These are phyloP conservation scores for Hyphopichia homilentoma DNA, from an alignment of 805 yeast species.

Conservation along the genomic window DNA sequence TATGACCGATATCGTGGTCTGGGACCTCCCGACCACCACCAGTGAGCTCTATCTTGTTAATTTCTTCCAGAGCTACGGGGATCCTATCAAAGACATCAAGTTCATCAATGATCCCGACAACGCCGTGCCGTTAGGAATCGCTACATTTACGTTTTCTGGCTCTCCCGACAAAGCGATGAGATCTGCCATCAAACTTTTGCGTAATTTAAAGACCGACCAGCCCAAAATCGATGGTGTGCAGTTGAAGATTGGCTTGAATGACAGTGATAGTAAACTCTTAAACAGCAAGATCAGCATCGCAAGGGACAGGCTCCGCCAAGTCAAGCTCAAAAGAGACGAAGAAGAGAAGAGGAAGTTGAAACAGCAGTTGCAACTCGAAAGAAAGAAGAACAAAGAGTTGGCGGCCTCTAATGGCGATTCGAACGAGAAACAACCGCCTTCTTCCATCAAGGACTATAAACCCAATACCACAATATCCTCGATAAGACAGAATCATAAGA, in stretches of 20 bases:
- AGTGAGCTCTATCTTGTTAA: constrained; percentile 44
- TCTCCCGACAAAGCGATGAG: constrained; percentile 41
- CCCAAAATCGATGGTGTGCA: constrained; percentile 50
- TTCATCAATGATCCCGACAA: constrained; percentile 66
- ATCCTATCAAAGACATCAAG: constrained; percentile 50
- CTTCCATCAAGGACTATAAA: constrained; percentile 7
- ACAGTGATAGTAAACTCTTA: constrained; percentile 35
- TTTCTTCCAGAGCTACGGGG: constrained; percentile 61
- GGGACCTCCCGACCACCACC: constrained; percentile 59
- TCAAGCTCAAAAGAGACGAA: constrained; percentile 25
- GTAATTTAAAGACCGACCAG: constrained; percentile 20
- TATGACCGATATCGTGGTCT: constrained; percentile 61
- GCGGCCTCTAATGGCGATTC: constrained; percentile 2
- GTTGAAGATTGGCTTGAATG: constrained; percentile 53
- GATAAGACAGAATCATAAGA: constrained; percentile 24
- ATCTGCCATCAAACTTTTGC: constrained; percentile 29
- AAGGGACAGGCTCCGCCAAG: constrained; percentile 21
- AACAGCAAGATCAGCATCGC: constrained; percentile 34
- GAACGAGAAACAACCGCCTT: background rate
- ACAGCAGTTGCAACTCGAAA: constrained; percentile 11
- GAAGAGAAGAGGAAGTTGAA: constrained; percentile 20
- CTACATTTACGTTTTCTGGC: constrained; percentile 60
- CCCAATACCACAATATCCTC: constrained; percentile 37
- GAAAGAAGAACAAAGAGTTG: constrained; percentile 5
- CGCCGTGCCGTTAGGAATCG: constrained; percentile 77